Evolutionary conservation across 768 basidiomycete genomes (phyloP), one percentile per base, ranked within the genome.

Genomic region (button mushroom (Agaricus bisporus)): DNA sequence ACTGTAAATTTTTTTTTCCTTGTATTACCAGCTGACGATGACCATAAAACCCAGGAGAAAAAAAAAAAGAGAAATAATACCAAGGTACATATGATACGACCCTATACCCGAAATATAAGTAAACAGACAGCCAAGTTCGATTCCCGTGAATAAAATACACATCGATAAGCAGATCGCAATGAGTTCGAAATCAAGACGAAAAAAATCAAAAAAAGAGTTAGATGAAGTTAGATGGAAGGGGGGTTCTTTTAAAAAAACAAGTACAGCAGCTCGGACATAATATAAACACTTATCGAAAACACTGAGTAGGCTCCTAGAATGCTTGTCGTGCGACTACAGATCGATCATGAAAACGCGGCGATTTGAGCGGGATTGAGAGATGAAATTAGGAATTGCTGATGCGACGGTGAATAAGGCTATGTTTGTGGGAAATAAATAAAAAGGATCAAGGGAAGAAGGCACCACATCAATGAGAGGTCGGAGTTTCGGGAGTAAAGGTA

Each of bases 241-340:
- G 39, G n/a, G n/a, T n/a, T n/a, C n/a, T 26, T 22, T 22, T 22
- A 52, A 22, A 22, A 22, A 22, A 22, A 22, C 22, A 22, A 22
- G 22, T 22, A 22, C 22, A 22, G 22, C 51, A 46, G 36, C 25
- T 45, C 41, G 17, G 42, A 39, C n/a, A 45, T 52, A 46, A 45
- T 45, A 52, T 52, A 43, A 39, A 44, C 51, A 52, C 43, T 52
- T 52, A 52, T 52, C 51, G 43, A 52, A 52, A 54, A 1, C 52
- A 54, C 22, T 17, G 29, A 26, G 26, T 54, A 52, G 44, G 52
- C 38, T 47, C 39, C 52, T 54, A 47, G 36, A 36, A 44, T 54
- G 46, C 50, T 51, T 35, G 44, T 28, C 47, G 38, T 17, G 43
- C 8, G 10, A 25, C n/a, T 32, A 26, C 18, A 28, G 17, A 47